Percentiles rank a stretch among this genome's conserved stretches.
phyloP scores from a whole-genome alignment of 805 yeast genomes.

The Candida vaughaniae region DNA sequence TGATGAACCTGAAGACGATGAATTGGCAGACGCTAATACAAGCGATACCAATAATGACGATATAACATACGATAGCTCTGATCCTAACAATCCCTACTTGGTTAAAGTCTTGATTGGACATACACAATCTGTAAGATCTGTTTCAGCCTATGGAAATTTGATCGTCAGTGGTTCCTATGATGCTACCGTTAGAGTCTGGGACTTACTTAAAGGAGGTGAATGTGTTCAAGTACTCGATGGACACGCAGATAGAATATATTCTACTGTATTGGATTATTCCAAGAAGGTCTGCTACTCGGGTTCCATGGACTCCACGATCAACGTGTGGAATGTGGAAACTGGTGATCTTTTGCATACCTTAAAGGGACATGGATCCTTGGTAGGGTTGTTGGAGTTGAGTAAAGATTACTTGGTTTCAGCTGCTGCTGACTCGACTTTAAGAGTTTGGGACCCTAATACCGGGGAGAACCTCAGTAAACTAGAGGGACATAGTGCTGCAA shows the following conservation, averaged over 20 bases:
- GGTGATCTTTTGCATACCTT: slow-evolving; percentile 69
- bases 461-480: slow-evolving; percentile 65
- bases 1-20: slow-evolving; percentile 29
- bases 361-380: slow-evolving; percentile 87
- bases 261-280: slow-evolving; percentile 77
- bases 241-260: slow-evolving; percentile 83
- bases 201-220: slow-evolving; percentile 60
- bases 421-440: slow-evolving; percentile 89
- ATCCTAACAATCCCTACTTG: slow-evolving; percentile 57
- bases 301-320: slow-evolving; percentile 83
- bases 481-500: slow-evolving; percentile 82
- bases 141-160: slow-evolving; percentile 80
- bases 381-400: slow-evolving; percentile 79
- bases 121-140: slow-evolving; percentile 64
- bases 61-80: slow-evolving; percentile 35
- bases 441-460: slow-evolving; percentile 89
- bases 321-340: slow-evolving; percentile 83
- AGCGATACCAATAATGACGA: background rate
- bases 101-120: slow-evolving; percentile 62
- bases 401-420: slow-evolving; percentile 83
- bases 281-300: slow-evolving; percentile 86
- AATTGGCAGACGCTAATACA: slow-evolving; percentile 23
- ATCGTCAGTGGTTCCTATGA: slow-evolving; percentile 91
- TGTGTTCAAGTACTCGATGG: slow-evolving; percentile 77
- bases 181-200: slow-evolving; percentile 90